Conservation (phyloP, 495 filamentous ascomycete genomes). For the Paragyromitra xinjiangensis region DNA sequence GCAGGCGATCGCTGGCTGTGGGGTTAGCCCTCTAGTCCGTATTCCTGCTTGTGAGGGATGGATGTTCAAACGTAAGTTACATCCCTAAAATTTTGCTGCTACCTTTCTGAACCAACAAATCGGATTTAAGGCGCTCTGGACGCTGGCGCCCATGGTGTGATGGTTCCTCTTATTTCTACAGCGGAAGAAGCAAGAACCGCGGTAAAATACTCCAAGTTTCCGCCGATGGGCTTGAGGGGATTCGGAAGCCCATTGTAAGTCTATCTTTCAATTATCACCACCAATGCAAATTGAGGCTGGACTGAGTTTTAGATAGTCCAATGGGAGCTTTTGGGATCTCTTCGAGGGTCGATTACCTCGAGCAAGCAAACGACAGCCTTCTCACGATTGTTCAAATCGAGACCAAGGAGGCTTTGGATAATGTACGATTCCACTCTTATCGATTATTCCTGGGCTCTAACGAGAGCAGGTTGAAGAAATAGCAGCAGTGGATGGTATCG, state of each 20-base stretch:
- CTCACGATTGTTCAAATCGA: conserved; percentile 85
- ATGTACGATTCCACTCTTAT: conserved; percentile 54
- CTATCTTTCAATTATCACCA: neutral
- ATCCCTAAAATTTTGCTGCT: conserved; percentile 1
- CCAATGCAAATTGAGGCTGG: neutral
- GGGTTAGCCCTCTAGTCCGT: conserved; percentile 73
- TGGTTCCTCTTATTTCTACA: conserved; percentile 72
- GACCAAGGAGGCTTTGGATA: conserved; percentile 74
- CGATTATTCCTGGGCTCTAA: neutral
- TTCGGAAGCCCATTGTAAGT: conserved; percentile 71
- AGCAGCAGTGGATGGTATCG: conserved; percentile 69
- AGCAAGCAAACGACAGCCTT: conserved; percentile 75
- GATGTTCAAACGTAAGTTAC: conserved; percentile 74
- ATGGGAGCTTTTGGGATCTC: conserved; percentile 70
- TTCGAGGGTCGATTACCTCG: conserved; percentile 71
- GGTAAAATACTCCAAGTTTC: conserved; percentile 72
- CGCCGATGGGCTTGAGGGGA: conserved; percentile 70
- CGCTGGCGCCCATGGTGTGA: conserved; percentile 73
- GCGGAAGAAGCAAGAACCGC: conserved; percentile 69
- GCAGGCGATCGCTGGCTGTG: conserved; percentile 72
- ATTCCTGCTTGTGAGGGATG: conserved; percentile 72
- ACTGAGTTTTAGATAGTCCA: conserved; percentile 52
- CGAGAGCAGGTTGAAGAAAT: conserved; percentile 68
- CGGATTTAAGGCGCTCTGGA: conserved; percentile 68
- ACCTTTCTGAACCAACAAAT: conserved; percentile 4